A percentile compares a stretch with the other conserved stretches of the same genome.
These are phyloP conservation scores for Apiosordaria backusii DNA, from an alignment of 495 filamentous ascomycete species.

Conservation along the genomic window DNA sequence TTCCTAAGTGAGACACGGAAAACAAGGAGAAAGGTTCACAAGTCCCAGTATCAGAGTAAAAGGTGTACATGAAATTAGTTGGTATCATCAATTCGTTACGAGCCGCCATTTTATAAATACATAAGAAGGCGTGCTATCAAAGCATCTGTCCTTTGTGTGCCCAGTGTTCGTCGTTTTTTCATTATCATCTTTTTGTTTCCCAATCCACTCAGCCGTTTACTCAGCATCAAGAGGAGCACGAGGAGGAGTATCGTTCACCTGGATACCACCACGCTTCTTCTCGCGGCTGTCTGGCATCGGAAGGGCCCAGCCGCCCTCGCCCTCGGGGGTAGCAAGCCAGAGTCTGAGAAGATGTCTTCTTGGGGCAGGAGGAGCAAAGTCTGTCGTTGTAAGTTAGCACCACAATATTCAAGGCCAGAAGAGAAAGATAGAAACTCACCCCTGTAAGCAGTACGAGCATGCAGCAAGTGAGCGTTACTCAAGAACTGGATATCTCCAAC, in stretches of 20 bases:
- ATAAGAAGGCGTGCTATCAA: neutral
- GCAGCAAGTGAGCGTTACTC: slow-evolving; percentile 64
- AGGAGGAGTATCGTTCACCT: slow-evolving; percentile 74
- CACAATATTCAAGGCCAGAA: neutral
- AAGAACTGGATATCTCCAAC: slow-evolving; percentile 79
- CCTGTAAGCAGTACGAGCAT: slow-evolving; percentile 64
- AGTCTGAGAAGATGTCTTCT: slow-evolving; percentile 77
- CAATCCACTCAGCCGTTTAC: slow-evolving; percentile 33
- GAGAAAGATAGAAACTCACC: slow-evolving; percentile 20
- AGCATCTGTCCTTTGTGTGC: slow-evolving; percentile 4
- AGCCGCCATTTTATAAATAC: slow-evolving; percentile 1
- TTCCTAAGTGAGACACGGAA: too few relatives aligned
- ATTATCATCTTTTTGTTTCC: neutral
- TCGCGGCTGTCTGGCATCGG: slow-evolving; percentile 76
- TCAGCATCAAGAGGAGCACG: slow-evolving; percentile 64
- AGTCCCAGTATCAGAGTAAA: neutral
- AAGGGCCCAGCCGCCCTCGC: slow-evolving; percentile 80
- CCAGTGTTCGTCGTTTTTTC: neutral
- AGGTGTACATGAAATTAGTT: neutral
- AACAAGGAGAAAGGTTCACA: too few relatives aligned
- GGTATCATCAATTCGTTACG: slow-evolving; percentile 9
- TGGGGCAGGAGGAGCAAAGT: slow-evolving; percentile 57
- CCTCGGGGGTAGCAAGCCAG: slow-evolving; percentile 77
- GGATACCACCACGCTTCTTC: slow-evolving; percentile 83
- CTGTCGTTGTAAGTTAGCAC: slow-evolving; percentile 31